phyloP scores from a whole-genome alignment of 768 basidiomycete genomes.

The Tephrocybe sp. region DNA sequence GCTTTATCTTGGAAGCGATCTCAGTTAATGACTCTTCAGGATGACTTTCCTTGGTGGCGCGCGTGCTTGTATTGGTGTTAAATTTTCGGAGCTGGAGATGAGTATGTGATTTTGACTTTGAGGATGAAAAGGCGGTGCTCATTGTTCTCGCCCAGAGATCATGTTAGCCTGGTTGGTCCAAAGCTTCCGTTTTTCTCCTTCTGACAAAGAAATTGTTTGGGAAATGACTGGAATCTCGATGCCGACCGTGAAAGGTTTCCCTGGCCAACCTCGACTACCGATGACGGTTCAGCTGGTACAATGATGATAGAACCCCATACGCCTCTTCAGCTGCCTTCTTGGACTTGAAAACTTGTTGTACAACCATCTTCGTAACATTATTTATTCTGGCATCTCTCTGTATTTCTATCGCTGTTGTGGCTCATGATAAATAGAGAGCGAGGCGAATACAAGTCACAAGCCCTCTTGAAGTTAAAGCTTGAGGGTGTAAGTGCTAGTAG shows the following conservation, averaged over 20 bases:
- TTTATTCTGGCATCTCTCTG: too few relatives aligned
- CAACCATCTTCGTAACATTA: too few relatives aligned
- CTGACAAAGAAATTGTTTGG: constrained; percentile 27
- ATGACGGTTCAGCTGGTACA: background rate
- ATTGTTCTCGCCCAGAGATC: constrained; percentile 21
- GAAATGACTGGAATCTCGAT: constrained; percentile 25
- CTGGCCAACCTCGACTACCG: constrained; percentile 9
- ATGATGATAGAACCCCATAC: background rate
- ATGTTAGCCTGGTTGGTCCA: constrained; percentile 26
- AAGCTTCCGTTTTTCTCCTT: constrained; percentile 24
- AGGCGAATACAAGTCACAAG: too few relatives aligned
- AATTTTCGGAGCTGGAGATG: constrained; percentile 55
- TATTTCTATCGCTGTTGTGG: too few relatives aligned
- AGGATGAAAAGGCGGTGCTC: background rate
- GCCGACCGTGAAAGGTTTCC: constrained; percentile 19
- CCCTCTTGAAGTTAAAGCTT: too few relatives aligned
- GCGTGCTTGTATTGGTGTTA: constrained; percentile 51
- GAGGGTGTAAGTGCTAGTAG: too few relatives aligned
- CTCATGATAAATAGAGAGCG: too few relatives aligned
- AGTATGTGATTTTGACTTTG: constrained; percentile 30
- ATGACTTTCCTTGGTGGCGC: constrained; percentile 46
- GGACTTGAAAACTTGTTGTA: too few relatives aligned
- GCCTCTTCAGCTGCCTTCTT: too few relatives aligned
- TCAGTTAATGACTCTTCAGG: constrained; percentile 19
- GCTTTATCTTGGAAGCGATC: background rate